Evolutionary conservation across 2,329 filamentous ascomycete genomes (phyloP).

Genomic region (Sporothrix brunneoviolacea): DNA sequence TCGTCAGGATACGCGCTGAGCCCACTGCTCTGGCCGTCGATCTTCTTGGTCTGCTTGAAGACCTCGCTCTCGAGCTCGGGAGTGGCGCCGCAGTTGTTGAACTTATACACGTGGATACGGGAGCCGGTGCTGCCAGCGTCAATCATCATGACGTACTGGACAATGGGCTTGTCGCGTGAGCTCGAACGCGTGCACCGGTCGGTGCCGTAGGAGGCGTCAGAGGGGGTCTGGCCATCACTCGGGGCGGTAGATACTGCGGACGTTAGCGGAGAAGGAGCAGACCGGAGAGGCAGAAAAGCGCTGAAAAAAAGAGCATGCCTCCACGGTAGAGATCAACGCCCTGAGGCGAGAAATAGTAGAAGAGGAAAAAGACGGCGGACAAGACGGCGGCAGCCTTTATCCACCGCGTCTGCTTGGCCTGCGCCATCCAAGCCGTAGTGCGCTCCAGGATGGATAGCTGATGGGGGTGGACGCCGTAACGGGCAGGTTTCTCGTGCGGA

Average conservation of each 20-base stretch:
- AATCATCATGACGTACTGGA: constrained; percentile 98
- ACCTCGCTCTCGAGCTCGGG: constrained; percentile 88
- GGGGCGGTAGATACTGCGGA: not conserved
- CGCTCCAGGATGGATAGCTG: constrained; percentile 44
- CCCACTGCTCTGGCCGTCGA: constrained; percentile 56
- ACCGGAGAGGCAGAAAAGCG: not conserved
- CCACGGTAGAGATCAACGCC: constrained; percentile 49
- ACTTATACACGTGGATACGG: constrained; percentile 96
- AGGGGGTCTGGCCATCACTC: constrained; percentile 44
- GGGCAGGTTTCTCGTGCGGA: constrained; percentile 58
- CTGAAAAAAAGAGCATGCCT: constrained; percentile 27
- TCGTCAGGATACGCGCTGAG: constrained; percentile 84
- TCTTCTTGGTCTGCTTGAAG: constrained; percentile 90
- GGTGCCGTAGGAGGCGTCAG: constrained; percentile 59
- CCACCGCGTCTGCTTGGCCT: constrained; percentile 59
- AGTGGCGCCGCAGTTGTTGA: constrained; percentile 97
- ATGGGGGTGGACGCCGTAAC: constrained; percentile 46
- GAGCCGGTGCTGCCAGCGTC: constrained; percentile 97
- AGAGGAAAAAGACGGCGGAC: constrained; percentile 52
- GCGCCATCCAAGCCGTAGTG: constrained; percentile 52
- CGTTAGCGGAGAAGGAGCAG: not conserved
- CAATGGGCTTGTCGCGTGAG: constrained; percentile 83
- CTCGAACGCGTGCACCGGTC: constrained; percentile 74
- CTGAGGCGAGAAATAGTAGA: constrained; percentile 57
- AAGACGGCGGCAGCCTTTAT: constrained; percentile 58